Percentiles rank a stretch among this genome's conserved stretches.
phyloP scores from a whole-genome alignment of 1,139 yeast genomes.

The Taiozyma sp. region DNA sequence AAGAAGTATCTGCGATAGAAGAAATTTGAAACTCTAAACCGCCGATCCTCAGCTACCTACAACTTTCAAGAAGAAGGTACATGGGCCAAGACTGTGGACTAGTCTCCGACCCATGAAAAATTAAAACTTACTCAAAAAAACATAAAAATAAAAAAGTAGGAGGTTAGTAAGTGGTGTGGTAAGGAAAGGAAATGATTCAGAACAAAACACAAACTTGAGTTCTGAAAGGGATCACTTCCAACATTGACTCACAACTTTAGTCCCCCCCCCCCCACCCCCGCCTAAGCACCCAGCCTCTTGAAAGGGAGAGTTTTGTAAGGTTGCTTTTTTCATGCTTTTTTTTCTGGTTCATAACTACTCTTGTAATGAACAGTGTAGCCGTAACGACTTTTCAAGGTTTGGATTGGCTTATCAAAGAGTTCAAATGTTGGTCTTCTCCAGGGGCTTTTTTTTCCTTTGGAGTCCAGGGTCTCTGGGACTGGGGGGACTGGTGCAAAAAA shows the following conservation, averaged over 20 bases:
- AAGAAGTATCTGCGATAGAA: not conserved
- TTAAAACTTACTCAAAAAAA: no score
- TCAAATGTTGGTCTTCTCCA: not conserved
- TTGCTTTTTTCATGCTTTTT: not conserved
- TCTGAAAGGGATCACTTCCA: no score
- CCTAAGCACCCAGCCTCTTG: not conserved
- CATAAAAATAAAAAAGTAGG: no score
- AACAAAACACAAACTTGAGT: no score
- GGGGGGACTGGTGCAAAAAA: not conserved
- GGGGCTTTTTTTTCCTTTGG: not conserved
- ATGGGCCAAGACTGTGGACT: not conserved
- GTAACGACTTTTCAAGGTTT: not conserved
- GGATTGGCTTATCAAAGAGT: not conserved
- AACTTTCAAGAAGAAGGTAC: not conserved
- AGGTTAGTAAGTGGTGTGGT: no score
- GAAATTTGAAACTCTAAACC: not conserved
- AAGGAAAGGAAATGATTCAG: no score
- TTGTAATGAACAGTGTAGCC: not conserved
- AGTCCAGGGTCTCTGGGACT: not conserved
- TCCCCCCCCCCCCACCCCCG: no score
- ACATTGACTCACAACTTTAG: no score
- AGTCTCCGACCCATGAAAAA: not conserved
- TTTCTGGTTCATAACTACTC: not conserved
- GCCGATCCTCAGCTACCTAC: not conserved
- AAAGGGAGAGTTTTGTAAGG: not conserved